phyloP scores from a whole-genome alignment of 1,284 basidiomycete species.

The Spongispora temasekensis region DNA sequence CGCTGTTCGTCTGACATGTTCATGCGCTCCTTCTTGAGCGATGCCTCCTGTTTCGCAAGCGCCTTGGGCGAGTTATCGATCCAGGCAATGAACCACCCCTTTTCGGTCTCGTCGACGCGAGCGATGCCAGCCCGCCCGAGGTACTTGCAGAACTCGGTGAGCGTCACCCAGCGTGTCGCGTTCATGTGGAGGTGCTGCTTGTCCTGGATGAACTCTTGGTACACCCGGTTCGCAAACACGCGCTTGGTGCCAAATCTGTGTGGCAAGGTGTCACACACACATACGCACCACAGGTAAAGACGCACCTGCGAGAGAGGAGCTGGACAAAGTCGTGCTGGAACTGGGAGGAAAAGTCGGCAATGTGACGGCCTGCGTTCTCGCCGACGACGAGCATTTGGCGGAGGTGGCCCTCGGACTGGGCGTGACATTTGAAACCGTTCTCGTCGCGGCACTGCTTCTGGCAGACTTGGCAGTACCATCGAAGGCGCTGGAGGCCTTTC shows the following conservation, averaged over 20 bases:
- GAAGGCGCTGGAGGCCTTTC: conserved; percentile 88
- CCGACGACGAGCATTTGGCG: conserved; percentile 97
- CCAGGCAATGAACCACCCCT: conserved; percentile 97
- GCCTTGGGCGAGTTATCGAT: conserved; percentile 96
- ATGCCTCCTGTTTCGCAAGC: conserved; percentile 86
- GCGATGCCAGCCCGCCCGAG: conserved; percentile 88
- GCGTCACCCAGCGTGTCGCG: conserved; percentile 94
- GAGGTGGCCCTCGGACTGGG: conserved; percentile 85
- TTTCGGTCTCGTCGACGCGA: conserved; percentile 96
- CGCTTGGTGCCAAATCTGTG: conserved; percentile 89
- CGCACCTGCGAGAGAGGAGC: conserved; percentile 80
- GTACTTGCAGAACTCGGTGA: conserved; percentile 93
- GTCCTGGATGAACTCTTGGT: conserved; percentile 98
- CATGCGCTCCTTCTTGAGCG: conserved; percentile 89
- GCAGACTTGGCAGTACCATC: conserved; percentile 98
- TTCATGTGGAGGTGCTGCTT: conserved; percentile 98
- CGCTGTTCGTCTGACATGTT: conserved; percentile 94
- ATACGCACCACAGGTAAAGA: not conserved
- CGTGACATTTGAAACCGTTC: conserved; percentile 95
- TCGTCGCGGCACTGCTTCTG: conserved; percentile 96
- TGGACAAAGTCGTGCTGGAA: conserved; percentile 94
- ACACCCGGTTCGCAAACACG: conserved; percentile 92
- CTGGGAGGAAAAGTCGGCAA: conserved; percentile 84
- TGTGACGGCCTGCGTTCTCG: conserved; percentile 88
- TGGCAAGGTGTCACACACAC: not conserved